phyloP scores from a whole-genome alignment of 805 yeast genomes.

The Candida silvicultrix region DNA sequence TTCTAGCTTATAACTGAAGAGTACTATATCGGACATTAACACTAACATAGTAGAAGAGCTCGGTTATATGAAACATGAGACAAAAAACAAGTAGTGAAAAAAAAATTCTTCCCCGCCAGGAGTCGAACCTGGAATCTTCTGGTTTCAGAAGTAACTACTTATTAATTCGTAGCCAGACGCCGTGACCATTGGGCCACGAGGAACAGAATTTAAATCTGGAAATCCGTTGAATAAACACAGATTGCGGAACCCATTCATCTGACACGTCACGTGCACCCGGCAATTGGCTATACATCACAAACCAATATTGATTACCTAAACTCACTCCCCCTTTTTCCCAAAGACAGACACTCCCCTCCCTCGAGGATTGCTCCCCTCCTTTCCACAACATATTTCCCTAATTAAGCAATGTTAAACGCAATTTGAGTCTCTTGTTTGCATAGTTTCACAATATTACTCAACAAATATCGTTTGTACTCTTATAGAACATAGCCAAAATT shows the following conservation, averaged over 20 bases:
- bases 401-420: not conserved
- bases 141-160: constrained; percentile 33
- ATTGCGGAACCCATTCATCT: not conserved
- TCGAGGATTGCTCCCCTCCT: not conserved
- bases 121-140: constrained; percentile 30
- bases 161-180: constrained; percentile 51
- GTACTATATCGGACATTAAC: no score
- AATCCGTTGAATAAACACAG: not conserved
- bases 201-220: constrained; percentile 28
- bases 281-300: no score
- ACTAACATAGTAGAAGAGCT: no score
- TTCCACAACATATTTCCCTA: no score
- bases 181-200: constrained; percentile 64
- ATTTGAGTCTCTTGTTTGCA: no score
- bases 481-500: no score
- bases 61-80: no score
- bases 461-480: no score
- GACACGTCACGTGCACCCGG: not conserved
- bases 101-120: constrained; percentile 29
- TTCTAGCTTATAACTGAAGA: no score
- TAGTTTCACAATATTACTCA: no score
- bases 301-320: no score
- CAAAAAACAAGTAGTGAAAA: constrained; percentile 1
- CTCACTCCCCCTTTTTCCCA: not conserved
- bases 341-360: not conserved